phyloP scores from a whole-genome alignment of 1,284 basidiomycete species.

The Cystobasidium slooffiae region DNA sequence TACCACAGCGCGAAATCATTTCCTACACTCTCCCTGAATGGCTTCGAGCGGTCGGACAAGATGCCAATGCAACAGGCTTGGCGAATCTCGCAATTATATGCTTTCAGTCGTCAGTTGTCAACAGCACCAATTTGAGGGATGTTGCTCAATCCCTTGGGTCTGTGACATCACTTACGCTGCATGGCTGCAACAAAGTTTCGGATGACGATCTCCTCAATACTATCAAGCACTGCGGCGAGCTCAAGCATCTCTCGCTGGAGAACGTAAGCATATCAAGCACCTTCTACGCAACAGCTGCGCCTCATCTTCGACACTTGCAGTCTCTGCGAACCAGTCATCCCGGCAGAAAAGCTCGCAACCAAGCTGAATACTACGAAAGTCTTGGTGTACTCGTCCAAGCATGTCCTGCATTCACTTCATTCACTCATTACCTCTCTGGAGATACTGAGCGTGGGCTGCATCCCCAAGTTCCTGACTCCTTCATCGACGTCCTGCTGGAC shows the following conservation, averaged over 20 bases:
- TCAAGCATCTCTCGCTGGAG: constrained; percentile 32
- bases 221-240: constrained; percentile 23
- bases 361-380: constrained; percentile 18
- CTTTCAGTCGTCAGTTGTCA: constrained; percentile 28
- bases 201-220: constrained; percentile 29
- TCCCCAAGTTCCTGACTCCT: constrained; percentile 16
- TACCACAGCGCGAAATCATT: constrained; percentile 33
- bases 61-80: not conserved
- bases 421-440: constrained; percentile 40
- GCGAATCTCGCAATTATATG: constrained; percentile 25
- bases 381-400: constrained; percentile 1
- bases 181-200: constrained; percentile 28
- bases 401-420: constrained; percentile 17
- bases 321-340: constrained; percentile 36
- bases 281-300: constrained; percentile 25
- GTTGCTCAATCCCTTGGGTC: constrained; percentile 3
- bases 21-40: constrained; percentile 31
- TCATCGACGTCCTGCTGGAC: constrained; percentile 20
- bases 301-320: constrained; percentile 5
- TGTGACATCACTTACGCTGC: constrained; percentile 29
- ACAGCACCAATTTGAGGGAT: constrained; percentile 7
- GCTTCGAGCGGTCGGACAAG: not conserved
- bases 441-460: constrained; percentile 25
- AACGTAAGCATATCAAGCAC: constrained; percentile 15
- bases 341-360: constrained; percentile 1